Percentiles rank a stretch among this genome's conserved stretches.
Evolutionary conservation across 306 rosid genomes (phyloP).

Genomic region (Prunus armeniaca): DNA sequence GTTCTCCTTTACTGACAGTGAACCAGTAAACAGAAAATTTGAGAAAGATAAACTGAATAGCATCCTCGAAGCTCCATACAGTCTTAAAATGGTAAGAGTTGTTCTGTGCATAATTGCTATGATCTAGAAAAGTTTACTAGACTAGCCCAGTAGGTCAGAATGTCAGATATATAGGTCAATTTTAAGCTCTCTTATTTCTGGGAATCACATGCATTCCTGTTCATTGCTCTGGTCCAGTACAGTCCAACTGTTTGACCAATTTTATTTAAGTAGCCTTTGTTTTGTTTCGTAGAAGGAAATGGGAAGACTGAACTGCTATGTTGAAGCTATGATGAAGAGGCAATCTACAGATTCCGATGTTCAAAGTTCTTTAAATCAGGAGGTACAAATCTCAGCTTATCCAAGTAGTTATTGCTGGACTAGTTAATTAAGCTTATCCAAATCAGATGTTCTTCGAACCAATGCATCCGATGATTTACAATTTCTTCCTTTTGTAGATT

Average conservation of each 20-base stretch:
- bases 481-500: conserved; percentile 50
- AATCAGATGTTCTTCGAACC: not conserved
- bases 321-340: conserved; percentile 55
- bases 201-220: not conserved
- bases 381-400: conserved; percentile 44
- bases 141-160: not conserved
- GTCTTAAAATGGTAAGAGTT: conserved; percentile 42
- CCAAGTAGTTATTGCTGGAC: not conserved
- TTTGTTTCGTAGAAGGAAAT: conserved; percentile 37
- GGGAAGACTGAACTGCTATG: conserved; percentile 31
- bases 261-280: conserved; percentile 7
- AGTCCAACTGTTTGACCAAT: not conserved
- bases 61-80: conserved; percentile 35
- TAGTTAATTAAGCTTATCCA: not conserved
- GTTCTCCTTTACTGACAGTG: conserved; percentile 40
- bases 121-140: not conserved
- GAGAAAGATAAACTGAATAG: conserved; percentile 40
- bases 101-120: not conserved
- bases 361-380: conserved; percentile 68
- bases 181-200: not conserved
- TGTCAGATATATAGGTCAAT: not conserved
- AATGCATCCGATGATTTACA: conserved; percentile 11
- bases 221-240: not conserved
- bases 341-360: conserved; percentile 36
- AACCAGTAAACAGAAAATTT: conserved; percentile 46